Conservation (phyloP, 2,329 filamentous ascomycete species). For the Trematosphaeria pertusa region DNA sequence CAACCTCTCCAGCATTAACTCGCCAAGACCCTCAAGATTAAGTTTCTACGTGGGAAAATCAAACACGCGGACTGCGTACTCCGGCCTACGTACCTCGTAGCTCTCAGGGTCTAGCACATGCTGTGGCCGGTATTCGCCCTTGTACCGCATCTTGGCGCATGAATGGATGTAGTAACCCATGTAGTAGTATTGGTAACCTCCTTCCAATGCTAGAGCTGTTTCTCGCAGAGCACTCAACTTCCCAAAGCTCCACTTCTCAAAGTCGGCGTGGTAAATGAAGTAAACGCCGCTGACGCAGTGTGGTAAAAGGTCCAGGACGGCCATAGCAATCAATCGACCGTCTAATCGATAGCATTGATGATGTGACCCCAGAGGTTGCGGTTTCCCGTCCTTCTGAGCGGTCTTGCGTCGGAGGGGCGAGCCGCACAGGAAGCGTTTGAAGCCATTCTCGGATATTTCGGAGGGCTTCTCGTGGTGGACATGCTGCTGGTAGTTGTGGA, state of each 20-base stretch:
- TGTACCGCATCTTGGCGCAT: conserved; percentile 85
- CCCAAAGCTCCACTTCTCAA: conserved; percentile 72
- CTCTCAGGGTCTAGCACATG: conserved; percentile 74
- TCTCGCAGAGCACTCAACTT: conserved; percentile 79
- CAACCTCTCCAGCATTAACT: too few relatives aligned
- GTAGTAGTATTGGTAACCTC: conserved; percentile 79
- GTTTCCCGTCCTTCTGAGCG: conserved; percentile 56
- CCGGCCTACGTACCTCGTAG: too few relatives aligned
- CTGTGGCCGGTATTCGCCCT: conserved; percentile 78
- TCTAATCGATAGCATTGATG: conserved; percentile 85
- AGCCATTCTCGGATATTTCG: conserved; percentile 67
- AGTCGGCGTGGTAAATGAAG: conserved; percentile 80
- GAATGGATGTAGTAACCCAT: conserved; percentile 84
- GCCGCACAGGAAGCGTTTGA: conserved; percentile 75
- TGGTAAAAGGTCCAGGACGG: conserved; percentile 78
- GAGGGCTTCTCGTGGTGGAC: conserved; percentile 72
- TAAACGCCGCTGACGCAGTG: conserved; percentile 82
- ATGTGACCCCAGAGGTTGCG: conserved; percentile 71
- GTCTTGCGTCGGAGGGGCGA: conserved; percentile 67
- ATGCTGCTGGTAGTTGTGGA: conserved; percentile 74
- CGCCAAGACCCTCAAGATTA: too few relatives aligned
- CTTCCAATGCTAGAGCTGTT: conserved; percentile 72
- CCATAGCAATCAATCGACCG: conserved; percentile 76
- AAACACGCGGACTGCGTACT: too few relatives aligned
- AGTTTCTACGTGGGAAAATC: too few relatives aligned